Conservation (phyloP, 352 stramenopile species). For the Plasmopara viticola region DNA sequence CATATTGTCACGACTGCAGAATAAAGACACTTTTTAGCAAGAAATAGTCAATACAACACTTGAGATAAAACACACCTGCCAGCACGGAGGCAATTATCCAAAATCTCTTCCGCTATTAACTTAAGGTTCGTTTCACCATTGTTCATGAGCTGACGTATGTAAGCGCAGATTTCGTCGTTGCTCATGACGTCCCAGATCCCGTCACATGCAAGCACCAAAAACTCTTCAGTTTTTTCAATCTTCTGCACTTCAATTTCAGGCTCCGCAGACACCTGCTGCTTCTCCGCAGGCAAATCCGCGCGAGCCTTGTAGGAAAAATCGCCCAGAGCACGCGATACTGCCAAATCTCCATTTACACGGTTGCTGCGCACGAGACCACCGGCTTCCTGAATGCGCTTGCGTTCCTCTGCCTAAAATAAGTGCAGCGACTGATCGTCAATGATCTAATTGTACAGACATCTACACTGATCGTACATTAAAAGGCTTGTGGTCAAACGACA, state of each 20-base stretch:
- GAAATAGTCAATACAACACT: too few species aligned
- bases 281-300: constrained; percentile 38
- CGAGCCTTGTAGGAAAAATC: constrained; percentile 82
- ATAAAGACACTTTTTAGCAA: background rate
- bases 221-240: constrained; percentile 82
- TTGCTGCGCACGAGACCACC: constrained; percentile 68
- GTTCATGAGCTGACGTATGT: constrained; percentile 71
- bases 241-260: constrained; percentile 83
- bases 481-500: constrained; percentile 90
- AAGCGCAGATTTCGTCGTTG: constrained; percentile 85
- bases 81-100: constrained; percentile 66
- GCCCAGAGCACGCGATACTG: constrained; percentile 69
- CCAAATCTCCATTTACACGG: constrained; percentile 77
- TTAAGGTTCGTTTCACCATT: constrained; percentile 61
- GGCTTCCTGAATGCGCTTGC: constrained; percentile 61
- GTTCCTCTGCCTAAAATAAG: constrained; percentile 41
- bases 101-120: constrained; percentile 74
- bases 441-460: background rate
- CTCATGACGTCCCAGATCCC: constrained; percentile 93
- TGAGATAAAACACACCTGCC: constrained; percentile 39
- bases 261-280: constrained; percentile 84
- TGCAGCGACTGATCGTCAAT: background rate
- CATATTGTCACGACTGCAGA: constrained; percentile 75
- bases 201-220: constrained; percentile 89
- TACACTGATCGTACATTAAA: constrained; percentile 53